These are phyloP conservation scores for Backusella mclennaniae DNA, from an alignment of 192 early-diverging fungal species.

Conservation along the genomic window DNA sequence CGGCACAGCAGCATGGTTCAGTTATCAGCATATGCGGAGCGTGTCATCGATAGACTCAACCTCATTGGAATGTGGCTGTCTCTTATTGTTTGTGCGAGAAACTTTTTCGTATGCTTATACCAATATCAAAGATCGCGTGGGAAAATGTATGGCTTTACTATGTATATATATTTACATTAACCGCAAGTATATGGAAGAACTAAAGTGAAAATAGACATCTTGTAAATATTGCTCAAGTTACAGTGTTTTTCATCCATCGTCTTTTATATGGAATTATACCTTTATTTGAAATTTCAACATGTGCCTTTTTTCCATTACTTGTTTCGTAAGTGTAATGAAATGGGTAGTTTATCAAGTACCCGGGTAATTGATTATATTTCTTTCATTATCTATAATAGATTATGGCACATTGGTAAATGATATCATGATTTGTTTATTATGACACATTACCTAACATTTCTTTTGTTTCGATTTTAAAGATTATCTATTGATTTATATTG, in stretches of 20 bases:
- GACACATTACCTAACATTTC: background rate
- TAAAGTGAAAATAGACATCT: conserved; percentile 21
- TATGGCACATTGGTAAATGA: conserved; percentile 25
- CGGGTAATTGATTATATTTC: conserved; percentile 10
- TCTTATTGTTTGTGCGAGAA: conserved; percentile 27
- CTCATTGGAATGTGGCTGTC: conserved; percentile 35
- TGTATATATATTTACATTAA: background rate
- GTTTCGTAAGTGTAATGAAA: conserved; percentile 30
- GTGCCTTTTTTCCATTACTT: conserved; percentile 27
- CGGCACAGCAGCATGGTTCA: conserved; percentile 18
- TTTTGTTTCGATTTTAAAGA: background rate
- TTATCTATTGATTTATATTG: conserved; percentile 26
- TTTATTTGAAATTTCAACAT: conserved; percentile 27
- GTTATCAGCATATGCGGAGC: conserved; percentile 22
- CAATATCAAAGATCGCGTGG: conserved; percentile 29
- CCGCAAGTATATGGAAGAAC: background rate
- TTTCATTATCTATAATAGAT: background rate
- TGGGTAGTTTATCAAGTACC: background rate
- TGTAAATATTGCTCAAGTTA: conserved; percentile 31
- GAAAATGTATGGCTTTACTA: conserved; percentile 21
- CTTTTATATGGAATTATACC: conserved; percentile 27
- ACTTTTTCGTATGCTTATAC: conserved; percentile 22
- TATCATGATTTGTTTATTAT: background rate
- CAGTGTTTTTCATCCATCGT: conserved; percentile 23
- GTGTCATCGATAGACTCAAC: conserved; percentile 31